These are phyloP conservation scores for Spraguea lophii DNA, from an alignment of 371 early-diverging fungal genomes.

Conservation along the genomic window DNA sequence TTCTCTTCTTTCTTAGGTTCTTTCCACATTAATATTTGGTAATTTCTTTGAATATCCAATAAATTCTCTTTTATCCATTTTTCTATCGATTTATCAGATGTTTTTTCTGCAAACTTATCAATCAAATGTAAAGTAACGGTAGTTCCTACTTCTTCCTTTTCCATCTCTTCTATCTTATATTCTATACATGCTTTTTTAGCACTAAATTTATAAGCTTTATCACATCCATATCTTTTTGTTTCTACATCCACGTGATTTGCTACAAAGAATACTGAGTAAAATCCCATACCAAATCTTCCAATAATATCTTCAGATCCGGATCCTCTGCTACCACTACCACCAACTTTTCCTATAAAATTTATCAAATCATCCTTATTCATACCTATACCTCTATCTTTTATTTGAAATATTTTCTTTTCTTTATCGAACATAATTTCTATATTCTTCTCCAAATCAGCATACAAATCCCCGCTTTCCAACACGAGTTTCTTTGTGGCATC, in stretches of 20 bases:
- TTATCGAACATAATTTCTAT: neutral
- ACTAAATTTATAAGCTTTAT: neutral
- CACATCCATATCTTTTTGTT: neutral
- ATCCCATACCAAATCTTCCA: conserved; percentile 2
- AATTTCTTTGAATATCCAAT: neutral
- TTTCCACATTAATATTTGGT: neutral
- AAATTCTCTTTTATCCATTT: conserved; percentile 6
- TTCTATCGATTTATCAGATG: neutral
- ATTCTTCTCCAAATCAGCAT: neutral
- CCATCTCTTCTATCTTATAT: neutral
- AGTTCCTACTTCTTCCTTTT: neutral
- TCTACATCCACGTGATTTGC: neutral
- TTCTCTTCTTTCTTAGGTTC: neutral
- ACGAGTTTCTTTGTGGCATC: conserved; percentile 1
- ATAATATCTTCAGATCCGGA: neutral
- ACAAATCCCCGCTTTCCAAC: neutral
- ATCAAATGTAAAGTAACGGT: neutral
- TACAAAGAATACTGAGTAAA: neutral
- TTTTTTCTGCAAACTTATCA: neutral
- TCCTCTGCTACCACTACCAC: neutral
- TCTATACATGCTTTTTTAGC: neutral
- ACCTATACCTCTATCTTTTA: conserved; percentile 1
- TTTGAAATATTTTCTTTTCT: neutral
- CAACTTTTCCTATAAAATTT: conserved; percentile 1
- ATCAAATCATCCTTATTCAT: neutral